Percentiles rank a stretch among this genome's conserved stretches.
phyloP scores from a whole-genome alignment of 257 asterid genomes.

The Solanum dulcamara region DNA sequence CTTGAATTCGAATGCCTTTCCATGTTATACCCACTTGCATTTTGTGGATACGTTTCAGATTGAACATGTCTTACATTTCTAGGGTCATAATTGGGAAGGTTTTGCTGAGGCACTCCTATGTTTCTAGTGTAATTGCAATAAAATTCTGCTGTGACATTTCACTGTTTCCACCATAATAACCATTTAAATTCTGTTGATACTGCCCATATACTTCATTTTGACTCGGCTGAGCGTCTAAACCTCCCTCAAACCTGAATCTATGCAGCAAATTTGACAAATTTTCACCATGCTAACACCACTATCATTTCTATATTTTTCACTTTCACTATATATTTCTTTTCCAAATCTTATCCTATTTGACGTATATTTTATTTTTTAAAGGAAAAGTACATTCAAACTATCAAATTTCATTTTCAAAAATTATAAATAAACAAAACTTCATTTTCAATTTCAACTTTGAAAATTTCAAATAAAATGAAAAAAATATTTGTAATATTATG shows the following conservation, averaged over 20 bases:
- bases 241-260: neutral
- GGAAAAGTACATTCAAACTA: neutral
- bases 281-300: constrained; percentile 2
- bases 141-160: constrained; percentile 9
- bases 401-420: too few species aligned
- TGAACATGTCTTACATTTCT: constrained; percentile 7
- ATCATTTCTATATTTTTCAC: neutral
- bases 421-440: too few species aligned
- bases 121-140: constrained; percentile 4
- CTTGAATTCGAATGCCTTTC: neutral
- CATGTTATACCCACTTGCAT: neutral
- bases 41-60: constrained; percentile 5
- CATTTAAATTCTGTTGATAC: constrained; percentile 4
- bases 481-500: too few species aligned
- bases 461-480: too few species aligned
- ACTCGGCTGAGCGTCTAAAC: neutral
- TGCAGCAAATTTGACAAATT: neutral
- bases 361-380: neutral
- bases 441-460: too few species aligned
- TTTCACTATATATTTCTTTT: neutral
- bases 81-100: neutral
- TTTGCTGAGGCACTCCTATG: constrained; percentile 5
- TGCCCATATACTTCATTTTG: neutral
- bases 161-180: constrained; percentile 1
- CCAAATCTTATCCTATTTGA: neutral